Evolutionary conservation across 2,329 filamentous ascomycete genomes (phyloP), one percentile per base, ranked within the genome.

Genomic region (Cryphonectria parasitica): DNA sequence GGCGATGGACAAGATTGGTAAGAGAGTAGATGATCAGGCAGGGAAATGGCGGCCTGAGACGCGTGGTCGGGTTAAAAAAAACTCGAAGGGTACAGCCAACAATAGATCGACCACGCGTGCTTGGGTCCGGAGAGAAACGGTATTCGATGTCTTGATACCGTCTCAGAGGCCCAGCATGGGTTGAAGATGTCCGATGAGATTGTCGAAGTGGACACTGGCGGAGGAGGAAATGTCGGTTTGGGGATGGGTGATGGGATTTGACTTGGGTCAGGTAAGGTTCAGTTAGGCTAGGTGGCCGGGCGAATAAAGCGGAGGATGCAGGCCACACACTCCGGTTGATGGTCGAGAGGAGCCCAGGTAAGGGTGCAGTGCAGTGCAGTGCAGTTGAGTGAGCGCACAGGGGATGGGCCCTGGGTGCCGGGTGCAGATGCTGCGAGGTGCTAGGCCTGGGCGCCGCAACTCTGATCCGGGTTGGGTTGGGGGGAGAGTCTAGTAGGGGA

Each of bases 291-390:
- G 43, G 41, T 17, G 49, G 63, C 13, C 61, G 61, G 25, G 61
- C 39, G 61, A 64, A 64, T 64, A 39, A 64, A 64, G 61, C 61
- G 61, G 22, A 64, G 61, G 61, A 39, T 22, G 61, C 61, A 25
- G 19, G 61, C 22, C 61, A 64, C 60, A 19, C 60, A 41, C 36
- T 64, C 22, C 2, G 25, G 41, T 5, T 31, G 43, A 31, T 52
- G 39, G 63, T 64, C 13, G 63, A 64, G 63, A 52, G 43, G 54
- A 19, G 54, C 54, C 54, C 28, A 58, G 54, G 39, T 64, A 19
- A 10, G 41, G n/a, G 17, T 64, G 61, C 61, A 64, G 36, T 43
- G 60, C 60, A 41, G 61, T 63, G 61, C 22, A 49, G 45, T 49
- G 43, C 60, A 43, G 25, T 17, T 17, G 61, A 49, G 45, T 11